Evolutionary conservation across 176 grass and related monocot species (phyloP).

Genomic region (Triticum dicoccoides): DNA sequence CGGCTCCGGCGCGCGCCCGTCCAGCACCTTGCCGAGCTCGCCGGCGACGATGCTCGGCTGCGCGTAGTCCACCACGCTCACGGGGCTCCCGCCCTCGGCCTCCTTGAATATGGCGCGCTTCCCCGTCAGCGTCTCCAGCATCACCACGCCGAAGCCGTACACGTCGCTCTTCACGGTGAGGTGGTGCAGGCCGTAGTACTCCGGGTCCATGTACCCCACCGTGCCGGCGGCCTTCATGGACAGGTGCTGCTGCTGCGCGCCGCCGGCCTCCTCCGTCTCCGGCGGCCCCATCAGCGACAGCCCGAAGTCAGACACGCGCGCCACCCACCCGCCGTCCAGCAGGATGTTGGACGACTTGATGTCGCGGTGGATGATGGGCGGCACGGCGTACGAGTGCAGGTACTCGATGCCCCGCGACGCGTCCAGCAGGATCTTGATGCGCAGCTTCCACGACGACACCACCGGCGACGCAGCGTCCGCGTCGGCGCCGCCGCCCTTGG

Average conservation of each 20-base stretch:
- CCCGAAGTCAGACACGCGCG: conserved; percentile 90
- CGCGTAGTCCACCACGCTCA: conserved; percentile 74
- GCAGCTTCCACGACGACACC: conserved; percentile 72
- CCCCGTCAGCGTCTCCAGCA: conserved; percentile 82
- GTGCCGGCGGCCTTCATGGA: conserved; percentile 70
- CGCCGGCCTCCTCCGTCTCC: conserved; percentile 14
- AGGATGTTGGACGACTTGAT: conserved; percentile 99
- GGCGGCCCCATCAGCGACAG: conserved; percentile 64
- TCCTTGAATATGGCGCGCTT: conserved; percentile 73
- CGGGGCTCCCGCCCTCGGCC: conserved; percentile 44
- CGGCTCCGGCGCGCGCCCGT: conserved; percentile 39
- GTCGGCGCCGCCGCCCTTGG: background rate
- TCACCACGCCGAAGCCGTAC: conserved; percentile 89
- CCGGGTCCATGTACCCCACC: conserved; percentile 98
- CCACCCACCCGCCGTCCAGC: conserved; percentile 67
- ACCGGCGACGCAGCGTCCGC: conserved; percentile 33
- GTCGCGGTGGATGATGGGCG: conserved; percentile 97
- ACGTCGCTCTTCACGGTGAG: conserved; percentile 95
- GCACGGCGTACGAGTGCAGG: conserved; percentile 94
- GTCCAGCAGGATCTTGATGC: conserved; percentile 78
- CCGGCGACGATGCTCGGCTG: conserved; percentile 49
- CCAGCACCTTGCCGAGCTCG: conserved; percentile 58
- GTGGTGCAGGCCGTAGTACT: conserved; percentile 91
- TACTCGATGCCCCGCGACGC: conserved; percentile 91
- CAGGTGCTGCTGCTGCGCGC: conserved; percentile 11